Percentiles rank a stretch among this genome's conserved stretches.
phyloP scores from a whole-genome alignment of 1,139 yeast genomes.

The Chernovozyma aurita region DNA sequence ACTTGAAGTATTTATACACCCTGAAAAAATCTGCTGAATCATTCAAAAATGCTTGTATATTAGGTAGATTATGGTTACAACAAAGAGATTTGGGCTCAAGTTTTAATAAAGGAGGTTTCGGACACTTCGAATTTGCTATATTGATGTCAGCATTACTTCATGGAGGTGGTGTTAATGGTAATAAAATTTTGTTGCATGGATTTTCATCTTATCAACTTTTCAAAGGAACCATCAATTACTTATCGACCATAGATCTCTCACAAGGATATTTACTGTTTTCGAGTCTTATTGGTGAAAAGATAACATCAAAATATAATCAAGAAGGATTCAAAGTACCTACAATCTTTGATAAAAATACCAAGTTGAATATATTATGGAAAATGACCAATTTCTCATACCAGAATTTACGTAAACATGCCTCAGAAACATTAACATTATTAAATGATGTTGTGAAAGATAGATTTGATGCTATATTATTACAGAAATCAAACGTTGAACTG shows the following conservation, averaged over 20 bases:
- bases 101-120: conserved; percentile 73
- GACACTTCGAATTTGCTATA: conserved; percentile 84
- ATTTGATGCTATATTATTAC: conserved; percentile 78
- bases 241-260: conserved; percentile 72
- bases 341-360: conserved; percentile 67
- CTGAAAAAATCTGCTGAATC: conserved; percentile 73
- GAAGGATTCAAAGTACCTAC: conserved; percentile 67
- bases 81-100: conserved; percentile 78
- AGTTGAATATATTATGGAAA: conserved; percentile 77
- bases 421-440: conserved; percentile 60
- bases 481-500: conserved; percentile 50
- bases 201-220: conserved; percentile 90
- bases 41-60: conserved; percentile 82
- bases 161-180: conserved; percentile 80
- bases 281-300: conserved; percentile 49
- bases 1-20: conserved; percentile 70
- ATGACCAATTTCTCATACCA: conserved; percentile 69
- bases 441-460: conserved; percentile 81
- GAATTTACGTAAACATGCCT: conserved; percentile 60
- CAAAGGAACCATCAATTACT: conserved; percentile 76
- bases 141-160: conserved; percentile 75
- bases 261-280: conserved; percentile 66
- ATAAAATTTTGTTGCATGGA: conserved; percentile 74
- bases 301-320: conserved; percentile 44
- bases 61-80: conserved; percentile 85